These are phyloP conservation scores for Hamamelis virginiana DNA, from an alignment of 164 flowering plant genomes.

Conservation along the genomic window DNA sequence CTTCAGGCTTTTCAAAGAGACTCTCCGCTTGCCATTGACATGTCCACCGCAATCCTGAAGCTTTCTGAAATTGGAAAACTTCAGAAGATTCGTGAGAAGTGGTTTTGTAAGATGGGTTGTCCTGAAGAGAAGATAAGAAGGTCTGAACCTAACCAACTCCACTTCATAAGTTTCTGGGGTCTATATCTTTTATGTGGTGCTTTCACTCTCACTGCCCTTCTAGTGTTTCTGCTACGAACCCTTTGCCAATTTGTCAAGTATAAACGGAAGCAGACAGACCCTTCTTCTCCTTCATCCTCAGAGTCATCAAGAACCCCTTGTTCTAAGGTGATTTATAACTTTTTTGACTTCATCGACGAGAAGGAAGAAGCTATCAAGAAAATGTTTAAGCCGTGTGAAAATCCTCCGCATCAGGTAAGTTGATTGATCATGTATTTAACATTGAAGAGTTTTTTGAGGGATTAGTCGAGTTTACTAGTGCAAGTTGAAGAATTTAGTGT, in stretches of 20 bases:
- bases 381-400: slow-evolving; percentile 35
- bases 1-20: slow-evolving; percentile 61
- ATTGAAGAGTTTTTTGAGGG: not conserved
- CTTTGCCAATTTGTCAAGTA: slow-evolving; percentile 47
- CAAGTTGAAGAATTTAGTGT: not conserved
- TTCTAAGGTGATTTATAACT: slow-evolving; percentile 37
- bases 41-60: slow-evolving; percentile 63
- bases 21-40: slow-evolving; percentile 65
- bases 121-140: slow-evolving; percentile 15
- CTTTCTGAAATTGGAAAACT: slow-evolving; percentile 65
- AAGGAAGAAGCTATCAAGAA: slow-evolving; percentile 72
- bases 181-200: slow-evolving; percentile 58
- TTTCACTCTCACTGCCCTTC: slow-evolving; percentile 36
- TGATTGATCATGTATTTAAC: slow-evolving; percentile 7
- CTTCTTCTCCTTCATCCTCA: slow-evolving; percentile 21
- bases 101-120: slow-evolving; percentile 60
- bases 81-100: slow-evolving; percentile 42
- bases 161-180: slow-evolving; percentile 66
- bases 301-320: slow-evolving; percentile 23
- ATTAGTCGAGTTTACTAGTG: not conserved
- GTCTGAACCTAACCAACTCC: slow-evolving; percentile 50
- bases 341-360: slow-evolving; percentile 65
- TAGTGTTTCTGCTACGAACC: slow-evolving; percentile 40
- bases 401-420: slow-evolving; percentile 17
- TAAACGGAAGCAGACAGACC: slow-evolving; percentile 30